These are phyloP conservation scores for Linum usitatissimum DNA, from an alignment of 345 rosid genomes.

Conservation along the genomic window DNA sequence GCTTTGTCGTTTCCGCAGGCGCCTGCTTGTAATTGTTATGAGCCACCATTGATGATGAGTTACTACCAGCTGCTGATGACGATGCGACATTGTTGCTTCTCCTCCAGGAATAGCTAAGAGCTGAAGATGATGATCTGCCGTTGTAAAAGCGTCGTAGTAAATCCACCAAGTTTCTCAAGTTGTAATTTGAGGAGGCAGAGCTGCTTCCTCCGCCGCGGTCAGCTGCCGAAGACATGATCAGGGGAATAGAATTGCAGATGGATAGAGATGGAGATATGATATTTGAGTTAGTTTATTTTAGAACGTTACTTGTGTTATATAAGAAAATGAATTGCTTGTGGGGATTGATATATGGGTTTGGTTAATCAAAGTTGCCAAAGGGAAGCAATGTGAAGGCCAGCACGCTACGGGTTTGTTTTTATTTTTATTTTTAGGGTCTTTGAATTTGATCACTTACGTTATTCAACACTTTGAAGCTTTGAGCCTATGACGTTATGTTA, in stretches of 20 bases:
- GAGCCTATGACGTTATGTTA: neutral
- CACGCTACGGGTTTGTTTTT: neutral
- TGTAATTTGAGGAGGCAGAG: neutral
- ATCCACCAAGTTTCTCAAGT: slow-evolving; percentile 6
- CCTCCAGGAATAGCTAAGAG: neutral
- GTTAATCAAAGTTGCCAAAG: neutral
- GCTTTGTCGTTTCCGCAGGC: slow-evolving; percentile 9
- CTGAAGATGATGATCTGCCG: neutral
- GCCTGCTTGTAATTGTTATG: neutral
- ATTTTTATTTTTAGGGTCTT: neutral
- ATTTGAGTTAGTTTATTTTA: neutral
- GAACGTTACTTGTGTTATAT: neutral
- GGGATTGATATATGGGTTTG: neutral
- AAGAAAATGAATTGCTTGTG: neutral
- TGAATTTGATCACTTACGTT: neutral
- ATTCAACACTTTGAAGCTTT: neutral
- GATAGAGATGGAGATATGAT: neutral
- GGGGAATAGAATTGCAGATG: too few relatives aligned
- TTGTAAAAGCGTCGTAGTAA: neutral
- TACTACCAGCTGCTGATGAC: neutral
- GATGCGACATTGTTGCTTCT: neutral
- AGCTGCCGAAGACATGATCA: neutral
- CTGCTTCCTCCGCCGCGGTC: neutral
- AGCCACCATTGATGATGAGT: neutral
- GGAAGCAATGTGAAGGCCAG: neutral